phyloP scores from a whole-genome alignment of 108 stramenopile species.

The Cyclotella cryptica region DNA sequence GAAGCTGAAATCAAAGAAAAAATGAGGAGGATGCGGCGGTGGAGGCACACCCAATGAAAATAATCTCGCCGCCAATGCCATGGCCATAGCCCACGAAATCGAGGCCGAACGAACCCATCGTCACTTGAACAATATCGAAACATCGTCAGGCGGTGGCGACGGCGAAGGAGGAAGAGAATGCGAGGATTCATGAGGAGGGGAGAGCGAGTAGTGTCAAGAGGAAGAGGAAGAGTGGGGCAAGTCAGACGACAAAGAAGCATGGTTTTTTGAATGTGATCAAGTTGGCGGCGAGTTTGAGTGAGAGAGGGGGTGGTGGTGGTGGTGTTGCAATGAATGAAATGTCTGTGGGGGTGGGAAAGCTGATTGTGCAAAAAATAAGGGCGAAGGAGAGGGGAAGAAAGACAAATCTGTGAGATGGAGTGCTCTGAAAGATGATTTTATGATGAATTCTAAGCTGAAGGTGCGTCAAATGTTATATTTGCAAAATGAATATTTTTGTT shows the following conservation, averaged over 20 bases:
- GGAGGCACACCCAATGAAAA: conserved; percentile 28
- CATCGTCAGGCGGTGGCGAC: conserved; percentile 61
- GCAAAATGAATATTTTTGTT: background rate
- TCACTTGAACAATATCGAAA: conserved; percentile 84
- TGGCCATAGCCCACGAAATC: conserved; percentile 66
- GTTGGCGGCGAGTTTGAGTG: conserved; percentile 51
- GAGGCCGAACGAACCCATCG: conserved; percentile 85
- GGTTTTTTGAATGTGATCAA: conserved; percentile 87
- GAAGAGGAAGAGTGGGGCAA: conserved; percentile 30
- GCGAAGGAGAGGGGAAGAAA: conserved; percentile 14
- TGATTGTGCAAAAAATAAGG: background rate
- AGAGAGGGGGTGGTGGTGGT: conserved; percentile 2
- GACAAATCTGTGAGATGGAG: conserved; percentile 62
- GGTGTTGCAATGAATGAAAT: background rate
- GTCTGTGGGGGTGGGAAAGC: conserved; percentile 3
- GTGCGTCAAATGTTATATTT: conserved; percentile 6
- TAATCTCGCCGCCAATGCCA: conserved; percentile 13
- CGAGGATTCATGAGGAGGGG: conserved; percentile 33
- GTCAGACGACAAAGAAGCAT: conserved; percentile 70
- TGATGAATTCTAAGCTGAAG: conserved; percentile 75
- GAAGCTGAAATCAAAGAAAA: conserved; percentile 27
- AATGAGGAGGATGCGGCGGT: too few species aligned
- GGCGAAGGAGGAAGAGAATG: conserved; percentile 47
- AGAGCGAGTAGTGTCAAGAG: background rate
- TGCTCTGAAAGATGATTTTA: conserved; percentile 83